Evolutionary conservation across 208 protist genomes (phyloP).

Genomic region (Strigomonas culicis): DNA sequence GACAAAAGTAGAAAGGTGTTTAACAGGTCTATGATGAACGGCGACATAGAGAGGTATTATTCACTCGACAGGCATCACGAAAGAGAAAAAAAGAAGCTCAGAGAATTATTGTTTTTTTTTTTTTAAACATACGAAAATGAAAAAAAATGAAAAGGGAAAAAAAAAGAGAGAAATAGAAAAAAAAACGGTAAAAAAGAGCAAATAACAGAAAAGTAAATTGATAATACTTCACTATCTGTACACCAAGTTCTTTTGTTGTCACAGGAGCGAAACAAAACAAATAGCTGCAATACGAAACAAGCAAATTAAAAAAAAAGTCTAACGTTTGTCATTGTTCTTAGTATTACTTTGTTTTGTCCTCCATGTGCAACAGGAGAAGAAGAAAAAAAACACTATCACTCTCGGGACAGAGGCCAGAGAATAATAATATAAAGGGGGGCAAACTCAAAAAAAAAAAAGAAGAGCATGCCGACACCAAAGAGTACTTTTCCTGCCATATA

Average conservation of each 20-base stretch:
- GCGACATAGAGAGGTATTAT: neutral
- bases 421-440: no score
- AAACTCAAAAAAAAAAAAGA: no score
- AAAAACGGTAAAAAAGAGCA: no score
- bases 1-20: neutral
- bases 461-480: no score
- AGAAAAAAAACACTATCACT: no score
- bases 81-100: slow-evolving; percentile 7
- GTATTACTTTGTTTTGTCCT: no score
- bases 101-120: neutral
- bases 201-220: neutral
- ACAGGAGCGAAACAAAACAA: neutral
- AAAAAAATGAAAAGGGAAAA: slow-evolving; percentile 9
- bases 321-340: no score
- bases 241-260: neutral
- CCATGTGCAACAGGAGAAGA: no score
- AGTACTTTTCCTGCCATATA: no score
- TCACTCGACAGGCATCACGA: neutral
- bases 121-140: slow-evolving; percentile 11
- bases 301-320: no score
- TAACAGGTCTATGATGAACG: neutral
- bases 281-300: neutral
- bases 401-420: no score
- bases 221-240: neutral
- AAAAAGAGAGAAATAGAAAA: neutral